Evolutionary conservation across 129 eudicot species (phyloP).

Genomic region (Scalesia atractyloides): DNA sequence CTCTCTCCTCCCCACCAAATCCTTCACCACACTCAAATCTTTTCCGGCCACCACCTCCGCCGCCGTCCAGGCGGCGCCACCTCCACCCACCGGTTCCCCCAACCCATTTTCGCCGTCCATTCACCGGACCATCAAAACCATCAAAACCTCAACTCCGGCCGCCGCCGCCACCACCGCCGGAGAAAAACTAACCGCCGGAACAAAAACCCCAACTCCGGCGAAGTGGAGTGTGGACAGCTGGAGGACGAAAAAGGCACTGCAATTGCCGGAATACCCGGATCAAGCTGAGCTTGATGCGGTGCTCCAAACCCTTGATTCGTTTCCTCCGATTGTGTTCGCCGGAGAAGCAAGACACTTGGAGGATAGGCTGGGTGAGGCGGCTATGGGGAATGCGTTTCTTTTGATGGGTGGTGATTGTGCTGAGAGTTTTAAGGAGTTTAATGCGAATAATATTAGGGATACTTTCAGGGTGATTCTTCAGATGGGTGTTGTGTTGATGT

Average conservation of each 20-base stretch:
- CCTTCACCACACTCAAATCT: slow-evolving; percentile 34
- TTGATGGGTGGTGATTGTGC: slow-evolving; percentile 98
- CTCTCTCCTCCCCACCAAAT: slow-evolving; percentile 51
- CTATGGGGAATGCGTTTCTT: slow-evolving; percentile 87
- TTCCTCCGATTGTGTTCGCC: slow-evolving; percentile 96
- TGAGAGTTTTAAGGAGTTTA: slow-evolving; percentile 93
- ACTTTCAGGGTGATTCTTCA: slow-evolving; percentile 86
- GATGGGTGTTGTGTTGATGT: slow-evolving; percentile 95
- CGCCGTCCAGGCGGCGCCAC: neutral
- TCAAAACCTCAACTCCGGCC: slow-evolving; percentile 40
- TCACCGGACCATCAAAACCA: slow-evolving; percentile 60
- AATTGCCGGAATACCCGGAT: slow-evolving; percentile 82
- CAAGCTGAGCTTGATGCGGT: slow-evolving; percentile 67
- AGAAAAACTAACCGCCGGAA: slow-evolving; percentile 28
- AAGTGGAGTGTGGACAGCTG: slow-evolving; percentile 77
- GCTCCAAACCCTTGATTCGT: slow-evolving; percentile 65
- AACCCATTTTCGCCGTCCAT: slow-evolving; percentile 71
- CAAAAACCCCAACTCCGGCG: neutral
- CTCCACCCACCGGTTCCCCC: slow-evolving; percentile 28
- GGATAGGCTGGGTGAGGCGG: slow-evolving; percentile 82
- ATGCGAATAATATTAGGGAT: slow-evolving; percentile 90
- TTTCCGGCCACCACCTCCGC: slow-evolving; percentile 38
- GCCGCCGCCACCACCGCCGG: slow-evolving; percentile 36
- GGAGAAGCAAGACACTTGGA: slow-evolving; percentile 85
- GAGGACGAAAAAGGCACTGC: slow-evolving; percentile 84